Percentiles rank a stretch among this genome's conserved stretches.
These are phyloP conservation scores for Coemansia sp. DNA, from an alignment of 192 early-diverging fungal species.

Conservation along the genomic window DNA sequence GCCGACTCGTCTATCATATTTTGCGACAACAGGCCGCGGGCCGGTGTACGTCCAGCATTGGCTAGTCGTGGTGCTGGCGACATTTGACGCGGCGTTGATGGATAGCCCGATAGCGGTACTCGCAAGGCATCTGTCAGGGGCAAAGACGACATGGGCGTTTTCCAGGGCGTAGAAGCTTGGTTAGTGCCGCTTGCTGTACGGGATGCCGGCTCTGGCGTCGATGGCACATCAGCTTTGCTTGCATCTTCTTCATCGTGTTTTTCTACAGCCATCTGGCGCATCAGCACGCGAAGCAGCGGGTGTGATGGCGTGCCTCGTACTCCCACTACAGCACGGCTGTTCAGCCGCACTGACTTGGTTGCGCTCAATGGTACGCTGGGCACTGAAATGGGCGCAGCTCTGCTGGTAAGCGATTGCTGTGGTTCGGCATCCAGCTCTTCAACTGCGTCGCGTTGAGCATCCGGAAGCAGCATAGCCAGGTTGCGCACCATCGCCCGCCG, in stretches of 20 bases:
- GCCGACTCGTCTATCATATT: conserved; percentile 5
- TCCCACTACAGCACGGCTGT: conserved; percentile 22
- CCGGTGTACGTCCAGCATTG: conserved; percentile 15
- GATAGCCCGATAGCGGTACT: conserved; percentile 39
- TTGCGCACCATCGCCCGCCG: conserved; percentile 34
- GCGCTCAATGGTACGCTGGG: neutral
- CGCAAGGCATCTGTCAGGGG: conserved; percentile 3
- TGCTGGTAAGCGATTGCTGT: neutral
- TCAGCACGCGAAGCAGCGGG: conserved; percentile 30
- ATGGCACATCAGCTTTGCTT: neutral
- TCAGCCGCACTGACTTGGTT: neutral
- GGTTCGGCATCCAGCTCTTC: conserved; percentile 24
- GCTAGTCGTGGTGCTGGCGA: neutral
- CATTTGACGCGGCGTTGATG: conserved; percentile 23
- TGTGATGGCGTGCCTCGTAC: conserved; percentile 28
- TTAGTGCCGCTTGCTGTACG: neutral
- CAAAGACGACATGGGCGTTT: conserved; percentile 16
- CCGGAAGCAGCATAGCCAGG: conserved; percentile 39
- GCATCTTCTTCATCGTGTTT: neutral
- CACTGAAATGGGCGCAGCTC: neutral
- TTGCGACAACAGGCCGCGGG: conserved; percentile 6
- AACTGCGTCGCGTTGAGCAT: conserved; percentile 32
- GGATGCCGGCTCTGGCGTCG: conserved; percentile 1
- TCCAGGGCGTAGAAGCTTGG: conserved; percentile 6
- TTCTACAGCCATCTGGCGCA: conserved; percentile 28